Conservation (phyloP, 352 stramenopile genomes). For the Globisporangium abappressorium region DNA sequence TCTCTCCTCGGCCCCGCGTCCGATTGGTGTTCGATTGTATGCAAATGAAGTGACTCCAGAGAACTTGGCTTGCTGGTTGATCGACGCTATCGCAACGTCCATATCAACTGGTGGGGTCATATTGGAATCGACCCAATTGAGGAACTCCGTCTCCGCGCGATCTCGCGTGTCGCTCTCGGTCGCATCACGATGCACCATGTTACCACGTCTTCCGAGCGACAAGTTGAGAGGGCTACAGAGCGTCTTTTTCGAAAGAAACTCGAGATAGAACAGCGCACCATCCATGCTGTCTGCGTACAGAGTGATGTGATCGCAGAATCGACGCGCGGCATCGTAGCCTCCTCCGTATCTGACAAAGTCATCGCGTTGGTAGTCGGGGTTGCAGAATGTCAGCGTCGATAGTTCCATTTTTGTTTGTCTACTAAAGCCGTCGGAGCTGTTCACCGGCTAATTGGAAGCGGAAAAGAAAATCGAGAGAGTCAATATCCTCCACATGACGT, state of each 20-base stretch:
- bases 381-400: conserved; percentile 72
- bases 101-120: conserved; percentile 35
- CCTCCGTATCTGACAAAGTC: conserved; percentile 61
- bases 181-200: conserved; percentile 47
- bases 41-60: conserved; percentile 48
- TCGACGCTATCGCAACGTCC: conserved; percentile 43
- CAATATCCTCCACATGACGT: not conserved
- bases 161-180: conserved; percentile 22
- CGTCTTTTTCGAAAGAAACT: conserved; percentile 51
- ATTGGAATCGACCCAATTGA: conserved; percentile 41
- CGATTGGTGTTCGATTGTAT: conserved; percentile 37
- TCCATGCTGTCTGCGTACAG: conserved; percentile 75
- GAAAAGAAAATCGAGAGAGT: not conserved
- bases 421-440: not conserved
- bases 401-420: conserved; percentile 25
- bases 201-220: conserved; percentile 46
- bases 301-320: conserved; percentile 64
- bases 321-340: conserved; percentile 48
- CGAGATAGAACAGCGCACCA: conserved; percentile 66
- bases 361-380: conserved; percentile 71
- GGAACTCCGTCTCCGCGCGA: conserved; percentile 33
- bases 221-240: conserved; percentile 44
- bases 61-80: conserved; percentile 61
- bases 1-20: conserved; percentile 5
- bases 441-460: conserved; percentile 3